A percentile compares a stretch with the other conserved stretches of the same genome.
Evolutionary conservation across 2,329 filamentous ascomycete species (phyloP).

Genomic region (Elsinoe ampelina): DNA sequence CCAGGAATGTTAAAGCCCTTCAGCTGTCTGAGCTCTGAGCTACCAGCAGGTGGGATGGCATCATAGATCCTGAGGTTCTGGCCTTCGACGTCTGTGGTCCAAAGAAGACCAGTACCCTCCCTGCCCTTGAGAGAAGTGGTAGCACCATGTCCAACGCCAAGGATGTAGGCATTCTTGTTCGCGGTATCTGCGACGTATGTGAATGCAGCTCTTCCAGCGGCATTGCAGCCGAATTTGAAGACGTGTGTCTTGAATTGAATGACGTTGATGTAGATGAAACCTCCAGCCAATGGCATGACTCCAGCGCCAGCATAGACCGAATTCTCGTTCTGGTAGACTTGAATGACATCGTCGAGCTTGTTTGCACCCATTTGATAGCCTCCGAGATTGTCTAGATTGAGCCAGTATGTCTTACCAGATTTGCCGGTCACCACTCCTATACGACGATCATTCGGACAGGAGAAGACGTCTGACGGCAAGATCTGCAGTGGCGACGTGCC

Average conservation of each 20-base stretch:
- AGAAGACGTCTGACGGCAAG: constrained; percentile 35
- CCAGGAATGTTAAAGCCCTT: constrained; percentile 44
- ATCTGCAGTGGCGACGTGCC: constrained; percentile 39
- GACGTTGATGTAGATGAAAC: constrained; percentile 43
- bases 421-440: constrained; percentile 44
- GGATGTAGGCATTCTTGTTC: constrained; percentile 42
- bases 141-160: constrained; percentile 50
- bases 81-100: constrained; percentile 49
- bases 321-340: constrained; percentile 39
- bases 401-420: constrained; percentile 42
- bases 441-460: constrained; percentile 36
- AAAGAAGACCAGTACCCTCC: constrained; percentile 47
- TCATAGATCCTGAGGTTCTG: constrained; percentile 45
- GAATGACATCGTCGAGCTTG: constrained; percentile 36
- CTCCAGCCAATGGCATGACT: constrained; percentile 38
- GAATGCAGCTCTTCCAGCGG: constrained; percentile 42
- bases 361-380: constrained; percentile 40
- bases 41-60: constrained; percentile 33
- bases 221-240: constrained; percentile 49
- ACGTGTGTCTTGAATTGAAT: constrained; percentile 47
- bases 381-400: constrained; percentile 42
- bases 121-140: constrained; percentile 47
- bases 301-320: constrained; percentile 42
- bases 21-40: constrained; percentile 39
- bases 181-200: constrained; percentile 44